phyloP scores from a whole-genome alignment of 78 protist genomes.

The Capsaspora owczarzaki region DNA sequence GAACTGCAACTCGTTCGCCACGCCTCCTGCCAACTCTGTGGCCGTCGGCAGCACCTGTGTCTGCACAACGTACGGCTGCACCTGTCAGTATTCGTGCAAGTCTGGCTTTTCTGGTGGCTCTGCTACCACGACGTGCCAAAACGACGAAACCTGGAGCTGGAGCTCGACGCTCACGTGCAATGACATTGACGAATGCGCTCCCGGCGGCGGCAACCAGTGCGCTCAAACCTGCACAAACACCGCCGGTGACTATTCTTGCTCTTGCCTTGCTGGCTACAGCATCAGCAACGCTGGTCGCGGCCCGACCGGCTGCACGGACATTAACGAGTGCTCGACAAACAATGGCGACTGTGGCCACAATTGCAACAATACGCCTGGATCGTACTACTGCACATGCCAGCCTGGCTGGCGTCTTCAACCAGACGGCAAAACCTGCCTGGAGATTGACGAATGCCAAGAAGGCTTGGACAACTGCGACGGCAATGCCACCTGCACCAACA shows the following conservation, averaged over 20 bases:
- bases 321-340: not conserved
- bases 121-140: no score
- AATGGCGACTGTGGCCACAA: not conserved
- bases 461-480: not conserved
- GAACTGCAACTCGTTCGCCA: no score
- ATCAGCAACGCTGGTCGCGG: not conserved
- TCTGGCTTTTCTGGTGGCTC: no score
- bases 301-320: not conserved
- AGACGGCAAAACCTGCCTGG: not conserved
- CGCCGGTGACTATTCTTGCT: not conserved
- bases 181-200: no score
- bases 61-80: no score
- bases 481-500: not conserved
- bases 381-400: not conserved
- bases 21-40: no score
- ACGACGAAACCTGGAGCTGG: no score
- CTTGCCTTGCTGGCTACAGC: conserved; percentile 1
- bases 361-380: not conserved
- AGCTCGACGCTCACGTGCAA: no score
- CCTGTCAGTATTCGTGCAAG: no score
- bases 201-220: no score
- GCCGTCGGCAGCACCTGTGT: no score
- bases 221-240: conserved; percentile 1
- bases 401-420: not conserved
- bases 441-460: not conserved